Base-by-base conservation (phyloP, 2,329 filamentous ascomycete species). In the Nemania sp. region DNA sequence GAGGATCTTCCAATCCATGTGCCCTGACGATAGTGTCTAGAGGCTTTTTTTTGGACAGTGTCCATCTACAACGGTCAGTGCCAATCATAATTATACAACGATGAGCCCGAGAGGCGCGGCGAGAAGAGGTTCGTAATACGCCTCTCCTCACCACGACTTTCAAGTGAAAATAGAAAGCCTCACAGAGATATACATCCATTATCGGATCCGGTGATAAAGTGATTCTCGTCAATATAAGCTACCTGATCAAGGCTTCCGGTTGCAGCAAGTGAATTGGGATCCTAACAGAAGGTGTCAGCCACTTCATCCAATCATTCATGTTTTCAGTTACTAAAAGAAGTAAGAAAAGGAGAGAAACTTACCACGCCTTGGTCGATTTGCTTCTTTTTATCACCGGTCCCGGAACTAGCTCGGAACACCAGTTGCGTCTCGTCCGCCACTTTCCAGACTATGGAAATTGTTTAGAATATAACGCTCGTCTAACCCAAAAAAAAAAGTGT, bases 361-460 rank as follows among this genome's bases (percentile, higher is more conserved):
- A 59, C 56, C 40, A 59, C 46, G 9, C 55, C 58, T 22, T 26
- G 30, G 20, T 48, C 41, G 23, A 52, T 44, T 36, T 55, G 39
- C 40, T 52, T 82, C 63, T 82, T 83, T 64, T 80, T 82, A 58
- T 80, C 79, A 22, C 79, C 77, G 8, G 75, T 73, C 31, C 86
- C 88, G 54, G 75, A 73, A 36, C 86, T 88, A 53, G 92, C 93
- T 42, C 93, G 87, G 73, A 97, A 99, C 2, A 97, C 92, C 6
- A 99, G 82, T 70, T 99, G 94, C 1, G 89, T 90, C 75, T 99
- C 93, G 65, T 99, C 94, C 4, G 90, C 85, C 1, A 99, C 92
- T 73, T 97, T 97, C 94, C 94, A 99, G 63, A 96, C 57, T 60
- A 42, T 6, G n/a, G n/a, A n/a, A n/a, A n/a, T n/a, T n/a, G n/a